These are phyloP conservation scores for Arxiozyma heterogenica DNA, from an alignment of 1,139 yeast genomes.

Conservation along the genomic window DNA sequence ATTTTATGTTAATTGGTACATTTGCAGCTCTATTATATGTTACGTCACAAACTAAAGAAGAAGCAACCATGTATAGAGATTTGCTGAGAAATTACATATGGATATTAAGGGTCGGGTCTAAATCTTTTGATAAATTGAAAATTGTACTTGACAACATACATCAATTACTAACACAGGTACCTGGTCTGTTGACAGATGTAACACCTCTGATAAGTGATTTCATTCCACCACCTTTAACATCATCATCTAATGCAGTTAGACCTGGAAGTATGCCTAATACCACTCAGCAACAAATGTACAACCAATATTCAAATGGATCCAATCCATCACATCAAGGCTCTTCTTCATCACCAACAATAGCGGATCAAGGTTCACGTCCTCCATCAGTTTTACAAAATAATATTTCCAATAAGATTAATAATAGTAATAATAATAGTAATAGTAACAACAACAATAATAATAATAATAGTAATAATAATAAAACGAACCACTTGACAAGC, in stretches of 20 bases:
- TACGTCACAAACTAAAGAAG: slow-evolving; percentile 52
- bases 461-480: not conserved
- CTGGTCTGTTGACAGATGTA: slow-evolving; percentile 51
- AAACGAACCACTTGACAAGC: not conserved
- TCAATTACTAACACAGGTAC: slow-evolving; percentile 53
- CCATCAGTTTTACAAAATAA: slow-evolving; percentile 1
- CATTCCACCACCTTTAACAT: not conserved
- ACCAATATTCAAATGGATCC: not conserved
- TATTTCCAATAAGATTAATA: too few relatives aligned
- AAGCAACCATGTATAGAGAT: slow-evolving; percentile 53
- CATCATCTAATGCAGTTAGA: not conserved
- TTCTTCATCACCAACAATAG: slow-evolving; percentile 8
- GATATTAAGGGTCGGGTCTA: slow-evolving; percentile 61
- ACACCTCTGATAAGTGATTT: slow-evolving; percentile 2
- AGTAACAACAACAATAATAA: not conserved
- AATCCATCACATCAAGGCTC: slow-evolving; percentile 2
- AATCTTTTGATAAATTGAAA: slow-evolving; percentile 66
- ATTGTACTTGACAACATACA: slow-evolving; percentile 63
- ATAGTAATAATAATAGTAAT: not conserved
- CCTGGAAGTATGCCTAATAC: not conserved
- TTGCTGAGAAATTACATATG: slow-evolving; percentile 68
- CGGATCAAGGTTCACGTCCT: slow-evolving; percentile 9
- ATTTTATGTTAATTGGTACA: slow-evolving; percentile 72
- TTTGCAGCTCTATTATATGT: slow-evolving; percentile 73
- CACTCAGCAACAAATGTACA: not conserved